Base-by-base conservation (phyloP, 352 stramenopile genomes). In the Globisporangium alternatum region DNA sequence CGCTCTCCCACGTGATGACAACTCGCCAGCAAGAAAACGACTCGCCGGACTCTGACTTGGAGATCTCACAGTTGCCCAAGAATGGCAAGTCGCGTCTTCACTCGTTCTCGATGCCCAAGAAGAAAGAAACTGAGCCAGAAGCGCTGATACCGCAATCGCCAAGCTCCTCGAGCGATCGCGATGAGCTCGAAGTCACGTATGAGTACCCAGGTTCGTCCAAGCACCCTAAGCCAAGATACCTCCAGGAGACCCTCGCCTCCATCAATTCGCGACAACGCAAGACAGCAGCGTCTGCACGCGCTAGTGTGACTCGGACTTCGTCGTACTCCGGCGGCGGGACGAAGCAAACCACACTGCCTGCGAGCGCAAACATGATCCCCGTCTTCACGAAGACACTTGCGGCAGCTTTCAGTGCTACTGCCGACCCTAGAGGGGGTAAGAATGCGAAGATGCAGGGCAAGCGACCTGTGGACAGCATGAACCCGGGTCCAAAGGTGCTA, bases 191-290 rank as follows among this genome's bases (percentile, higher is more conserved):
- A 31, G 68, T 82, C 7, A 72, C 79, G 62, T 62, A 69, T 28
- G 67, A 66, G 49, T 69, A 69, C 8, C 19, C 64, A 19, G 60
- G 64, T 5, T 60, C 60, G 17, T 43, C 64, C 10, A 58, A 60
- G 44, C 41, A 61, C 31, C 69, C 69, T 15, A 70, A 80, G 43
- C 75, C 77, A 28, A 66, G 78, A 25, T 88, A 89, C 41, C 70
- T 83, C 51, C 77, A 80, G 25, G 54, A 86, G 33, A 88, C 74
- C 17, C 68, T 85, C 31, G 70, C 77, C 17, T 87, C 76, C 6
- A 83, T 78, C 62, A 89, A 86, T 47, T 74, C 78, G 12, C 71
- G 76, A 2, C 80, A 70, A 2, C 70, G 76, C 30, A 76, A 73
- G 60, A 22, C 64, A 9, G 21, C 64, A 9, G 21, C 63, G 10